Conservation (phyloP, 495 filamentous ascomycete species). For the Patellaria atrata region DNA sequence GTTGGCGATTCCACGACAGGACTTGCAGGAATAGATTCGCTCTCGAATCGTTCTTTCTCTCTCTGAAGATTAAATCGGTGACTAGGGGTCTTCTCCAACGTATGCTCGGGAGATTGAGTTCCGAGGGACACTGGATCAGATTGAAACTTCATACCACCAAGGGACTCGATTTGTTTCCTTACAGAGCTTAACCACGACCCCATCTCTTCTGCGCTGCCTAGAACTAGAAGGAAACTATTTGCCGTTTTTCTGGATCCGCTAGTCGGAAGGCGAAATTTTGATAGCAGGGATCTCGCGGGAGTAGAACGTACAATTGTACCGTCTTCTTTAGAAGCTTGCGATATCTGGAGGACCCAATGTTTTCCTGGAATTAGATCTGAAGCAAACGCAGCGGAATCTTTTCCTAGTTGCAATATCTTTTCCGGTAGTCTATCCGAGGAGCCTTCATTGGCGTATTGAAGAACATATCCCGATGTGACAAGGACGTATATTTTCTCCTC, state of each 20-base stretch:
- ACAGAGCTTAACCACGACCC: constrained; percentile 56
- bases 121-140: constrained; percentile 1
- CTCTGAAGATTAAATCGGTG: constrained; percentile 16
- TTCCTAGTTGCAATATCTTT: constrained; percentile 68
- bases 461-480: constrained; percentile 64
- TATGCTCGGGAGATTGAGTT: constrained; percentile 8
- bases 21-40: constrained; percentile 11
- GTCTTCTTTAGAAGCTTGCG: constrained; percentile 55
- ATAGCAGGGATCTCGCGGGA: constrained; percentile 49
- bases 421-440: constrained; percentile 71
- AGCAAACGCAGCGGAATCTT: constrained; percentile 81
- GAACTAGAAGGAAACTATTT: constrained; percentile 61
- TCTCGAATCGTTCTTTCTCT: constrained; percentile 13
- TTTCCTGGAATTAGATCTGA: constrained; percentile 85
- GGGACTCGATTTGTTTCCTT: constrained; percentile 29
- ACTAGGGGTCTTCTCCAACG: constrained; percentile 13
- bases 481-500: constrained; percentile 72
- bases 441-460: constrained; percentile 79
- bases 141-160: constrained; percentile 27
- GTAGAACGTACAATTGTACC: constrained; percentile 31
- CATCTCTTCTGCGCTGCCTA: constrained; percentile 72
- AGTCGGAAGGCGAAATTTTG: constrained; percentile 52
- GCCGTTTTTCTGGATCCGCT: constrained; percentile 42
- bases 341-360: constrained; percentile 85
- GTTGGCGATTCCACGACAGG: constrained; percentile 16